Conservation (phyloP, 1,284 basidiomycete species). For the Golubevia pallescens region DNA sequence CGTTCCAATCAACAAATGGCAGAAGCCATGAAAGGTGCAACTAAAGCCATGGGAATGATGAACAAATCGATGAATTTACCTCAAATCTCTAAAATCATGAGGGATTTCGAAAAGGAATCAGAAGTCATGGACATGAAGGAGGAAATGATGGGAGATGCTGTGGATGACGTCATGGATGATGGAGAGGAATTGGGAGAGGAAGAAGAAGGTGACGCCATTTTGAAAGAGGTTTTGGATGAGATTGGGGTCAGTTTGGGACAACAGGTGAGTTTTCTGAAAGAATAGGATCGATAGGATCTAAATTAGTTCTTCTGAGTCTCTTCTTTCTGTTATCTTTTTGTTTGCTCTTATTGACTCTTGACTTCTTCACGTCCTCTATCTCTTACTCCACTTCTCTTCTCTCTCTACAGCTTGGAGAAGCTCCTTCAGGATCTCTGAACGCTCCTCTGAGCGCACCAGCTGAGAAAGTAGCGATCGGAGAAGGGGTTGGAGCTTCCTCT, state of each 20-base stretch:
- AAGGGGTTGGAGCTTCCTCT: conserved; percentile 19
- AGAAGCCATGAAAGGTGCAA: conserved; percentile 97
- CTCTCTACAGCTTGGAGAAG: conserved; percentile 37
- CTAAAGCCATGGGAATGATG: conserved; percentile 98
- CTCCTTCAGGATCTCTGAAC: conserved; percentile 34
- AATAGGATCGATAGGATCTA: neutral
- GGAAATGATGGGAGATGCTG: conserved; percentile 98
- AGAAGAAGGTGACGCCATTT: conserved; percentile 91
- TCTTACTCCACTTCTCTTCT: conserved; percentile 1
- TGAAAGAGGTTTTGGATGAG: conserved; percentile 95
- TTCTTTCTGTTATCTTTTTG: neutral
- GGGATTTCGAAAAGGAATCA: conserved; percentile 95
- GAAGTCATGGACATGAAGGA: conserved; percentile 99
- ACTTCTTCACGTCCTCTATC: neutral
- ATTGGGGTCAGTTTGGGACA: conserved; percentile 92
- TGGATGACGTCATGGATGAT: conserved; percentile 98
- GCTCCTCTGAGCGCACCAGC: conserved; percentile 35
- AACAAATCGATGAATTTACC: conserved; percentile 94
- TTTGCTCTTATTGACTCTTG: neutral
- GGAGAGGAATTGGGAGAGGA: conserved; percentile 80
- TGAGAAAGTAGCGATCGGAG: conserved; percentile 50
- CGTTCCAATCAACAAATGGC: conserved; percentile 99
- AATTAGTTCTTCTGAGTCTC: neutral
- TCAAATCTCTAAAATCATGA: conserved; percentile 92
- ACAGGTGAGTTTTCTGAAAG: conserved; percentile 70